phyloP scores from a whole-genome alignment of 192 early-diverging fungal genomes.

The Coemansia sp. region DNA sequence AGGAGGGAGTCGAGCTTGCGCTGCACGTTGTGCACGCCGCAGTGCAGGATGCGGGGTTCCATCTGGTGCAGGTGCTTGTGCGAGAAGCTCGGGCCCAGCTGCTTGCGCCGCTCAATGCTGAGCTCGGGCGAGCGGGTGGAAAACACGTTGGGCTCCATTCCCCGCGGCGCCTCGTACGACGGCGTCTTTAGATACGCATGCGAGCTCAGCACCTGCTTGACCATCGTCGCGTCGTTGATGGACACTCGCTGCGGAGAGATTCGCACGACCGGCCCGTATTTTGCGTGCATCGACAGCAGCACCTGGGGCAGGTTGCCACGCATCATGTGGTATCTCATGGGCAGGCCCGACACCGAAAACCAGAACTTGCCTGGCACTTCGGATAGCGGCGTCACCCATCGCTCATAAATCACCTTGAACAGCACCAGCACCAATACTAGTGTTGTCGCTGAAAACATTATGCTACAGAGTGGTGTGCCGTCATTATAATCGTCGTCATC shows the following conservation, averaged over 20 bases:
- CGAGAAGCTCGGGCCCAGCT: constrained; percentile 40
- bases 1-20: constrained; percentile 11
- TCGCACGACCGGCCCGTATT: constrained; percentile 34
- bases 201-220: constrained; percentile 28
- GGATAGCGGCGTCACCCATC: constrained; percentile 44
- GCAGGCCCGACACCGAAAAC: constrained; percentile 33
- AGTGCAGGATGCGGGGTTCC: constrained; percentile 21
- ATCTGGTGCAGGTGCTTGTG: constrained; percentile 27
- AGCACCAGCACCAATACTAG: constrained; percentile 20
- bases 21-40: constrained; percentile 11
- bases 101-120: constrained; percentile 24
- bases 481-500: constrained; percentile 41
- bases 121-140: constrained; percentile 36
- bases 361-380: constrained; percentile 24
- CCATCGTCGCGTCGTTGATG: constrained; percentile 18
- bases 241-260: constrained; percentile 47
- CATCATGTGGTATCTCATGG: constrained; percentile 51
- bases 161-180: constrained; percentile 31
- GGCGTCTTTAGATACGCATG: constrained; percentile 30
- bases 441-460: constrained; percentile 23
- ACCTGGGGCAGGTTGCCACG: constrained; percentile 34
- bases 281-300: constrained; percentile 12
- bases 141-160: constrained; percentile 33
- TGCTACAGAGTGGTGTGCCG: constrained; percentile 25
- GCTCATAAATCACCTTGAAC: constrained; percentile 49